phyloP scores from a whole-genome alignment of 1,139 yeast genomes.

The Yamadazyma dendronema region DNA sequence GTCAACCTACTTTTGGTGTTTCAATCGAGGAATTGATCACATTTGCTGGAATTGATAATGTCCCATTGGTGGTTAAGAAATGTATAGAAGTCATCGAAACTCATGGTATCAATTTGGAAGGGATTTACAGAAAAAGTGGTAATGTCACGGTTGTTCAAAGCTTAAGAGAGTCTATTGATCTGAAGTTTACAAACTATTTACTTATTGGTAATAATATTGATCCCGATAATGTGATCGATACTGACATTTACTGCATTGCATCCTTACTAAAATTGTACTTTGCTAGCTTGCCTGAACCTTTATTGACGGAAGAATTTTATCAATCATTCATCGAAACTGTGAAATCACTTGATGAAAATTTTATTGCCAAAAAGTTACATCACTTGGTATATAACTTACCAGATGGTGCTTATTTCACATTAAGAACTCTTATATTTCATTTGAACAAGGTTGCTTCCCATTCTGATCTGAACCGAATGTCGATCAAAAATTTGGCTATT shows the following conservation, averaged over 20 bases:
- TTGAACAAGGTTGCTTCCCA: constrained; percentile 69
- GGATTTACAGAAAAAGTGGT: constrained; percentile 85
- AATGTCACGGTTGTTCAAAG: constrained; percentile 72
- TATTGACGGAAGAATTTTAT: constrained; percentile 57
- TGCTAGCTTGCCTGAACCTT: constrained; percentile 66
- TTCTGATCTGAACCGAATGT: constrained; percentile 74
- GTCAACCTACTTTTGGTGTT: constrained; percentile 73
- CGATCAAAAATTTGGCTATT: constrained; percentile 70
- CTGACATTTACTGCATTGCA: constrained; percentile 72
- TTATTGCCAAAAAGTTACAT: constrained; percentile 74
- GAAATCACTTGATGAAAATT: constrained; percentile 49
- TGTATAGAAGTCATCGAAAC: constrained; percentile 85
- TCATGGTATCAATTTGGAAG: constrained; percentile 82
- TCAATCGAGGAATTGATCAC: constrained; percentile 74
- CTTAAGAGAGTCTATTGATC: constrained; percentile 69
- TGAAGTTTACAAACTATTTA: constrained; percentile 65
- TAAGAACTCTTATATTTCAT: constrained; percentile 82
- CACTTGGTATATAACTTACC: constrained; percentile 86
- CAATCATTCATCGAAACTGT: constrained; percentile 71
- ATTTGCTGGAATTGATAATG: constrained; percentile 80
- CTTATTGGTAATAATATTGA: constrained; percentile 44
- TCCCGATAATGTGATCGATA: constrained; percentile 52
- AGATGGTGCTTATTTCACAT: constrained; percentile 91
- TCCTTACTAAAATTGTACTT: constrained; percentile 70
- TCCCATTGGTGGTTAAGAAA: constrained; percentile 85